A percentile compares a stretch with the other conserved stretches of the same genome.
Conservation (phyloP, 371 early-diverging fungal species). For the Rhizopus delemar region DNA sequence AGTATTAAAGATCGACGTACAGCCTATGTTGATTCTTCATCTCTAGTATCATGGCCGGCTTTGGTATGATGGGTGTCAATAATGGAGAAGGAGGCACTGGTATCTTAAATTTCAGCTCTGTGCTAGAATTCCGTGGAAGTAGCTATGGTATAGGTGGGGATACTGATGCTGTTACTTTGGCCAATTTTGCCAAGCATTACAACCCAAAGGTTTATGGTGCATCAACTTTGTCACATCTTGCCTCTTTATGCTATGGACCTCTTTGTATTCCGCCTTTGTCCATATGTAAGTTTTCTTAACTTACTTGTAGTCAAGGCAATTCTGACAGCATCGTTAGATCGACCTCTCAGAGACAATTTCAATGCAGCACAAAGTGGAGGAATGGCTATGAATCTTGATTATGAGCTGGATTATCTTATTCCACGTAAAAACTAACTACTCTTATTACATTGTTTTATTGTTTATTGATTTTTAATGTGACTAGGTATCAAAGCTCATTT, state of each 20-base stretch:
- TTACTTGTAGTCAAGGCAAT: background rate
- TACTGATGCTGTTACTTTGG: slow-evolving; percentile 25
- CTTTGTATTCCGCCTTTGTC: slow-evolving; percentile 8
- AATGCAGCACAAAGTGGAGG: slow-evolving; percentile 43
- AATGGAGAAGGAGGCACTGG: slow-evolving; percentile 17
- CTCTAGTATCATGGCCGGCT: slow-evolving; percentile 32
- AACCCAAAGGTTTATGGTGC: slow-evolving; percentile 30
- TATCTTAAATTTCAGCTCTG: slow-evolving; percentile 16
- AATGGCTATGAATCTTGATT: slow-evolving; percentile 28
- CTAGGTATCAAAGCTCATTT: slow-evolving; percentile 21
- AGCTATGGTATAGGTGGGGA: slow-evolving; percentile 41
- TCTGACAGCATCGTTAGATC: slow-evolving; percentile 10
- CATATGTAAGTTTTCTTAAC: slow-evolving; percentile 11
- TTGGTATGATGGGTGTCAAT: slow-evolving; percentile 29
- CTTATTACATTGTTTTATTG: no score
- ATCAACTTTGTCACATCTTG: slow-evolving; percentile 28
- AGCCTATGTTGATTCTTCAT: background rate
- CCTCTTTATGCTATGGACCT: slow-evolving; percentile 13
- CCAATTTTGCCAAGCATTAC: slow-evolving; percentile 32
- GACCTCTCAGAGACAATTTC: slow-evolving; percentile 29
- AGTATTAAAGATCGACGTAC: background rate
- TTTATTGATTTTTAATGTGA: no score
- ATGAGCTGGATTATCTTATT: slow-evolving; percentile 37
- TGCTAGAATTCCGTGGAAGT: slow-evolving; percentile 35
- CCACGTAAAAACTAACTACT: slow-evolving; percentile 15